Evolutionary conservation across 257 asterid genomes (phyloP).

Genomic region (Ajuga chamaepitys): DNA sequence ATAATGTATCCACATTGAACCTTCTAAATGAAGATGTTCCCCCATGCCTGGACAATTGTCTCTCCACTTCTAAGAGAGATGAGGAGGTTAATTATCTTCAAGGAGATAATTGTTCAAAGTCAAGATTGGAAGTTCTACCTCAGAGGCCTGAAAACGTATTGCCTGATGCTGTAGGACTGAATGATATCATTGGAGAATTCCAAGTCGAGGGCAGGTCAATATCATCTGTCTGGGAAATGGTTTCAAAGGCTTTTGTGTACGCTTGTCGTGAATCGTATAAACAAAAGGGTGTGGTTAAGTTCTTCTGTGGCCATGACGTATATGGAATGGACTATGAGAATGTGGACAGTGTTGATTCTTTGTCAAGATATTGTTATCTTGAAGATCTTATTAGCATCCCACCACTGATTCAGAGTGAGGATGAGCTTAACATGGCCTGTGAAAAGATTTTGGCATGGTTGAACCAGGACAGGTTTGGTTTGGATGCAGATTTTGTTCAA

Average conservation of each 20-base stretch:
- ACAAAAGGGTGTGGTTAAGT: constrained; percentile 51
- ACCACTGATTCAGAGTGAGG: constrained; percentile 35
- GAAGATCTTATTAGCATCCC: constrained; percentile 37
- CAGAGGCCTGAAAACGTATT: constrained; percentile 22
- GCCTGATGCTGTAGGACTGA: constrained; percentile 25
- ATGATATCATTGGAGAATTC: constrained; percentile 62
- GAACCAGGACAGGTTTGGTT: constrained; percentile 73
- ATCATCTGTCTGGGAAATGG: constrained; percentile 75
- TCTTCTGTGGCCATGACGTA: constrained; percentile 61
- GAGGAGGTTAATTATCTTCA: constrained; percentile 24
- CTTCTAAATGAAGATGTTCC: constrained; percentile 63
- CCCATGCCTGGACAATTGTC: constrained; percentile 46
- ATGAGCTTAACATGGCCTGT: constrained; percentile 42
- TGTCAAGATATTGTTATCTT: constrained; percentile 54
- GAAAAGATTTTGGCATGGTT: constrained; percentile 64
- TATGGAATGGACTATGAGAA: constrained; percentile 23
- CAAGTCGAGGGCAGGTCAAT: constrained; percentile 61
- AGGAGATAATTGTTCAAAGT: constrained; percentile 29
- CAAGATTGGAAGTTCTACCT: constrained; percentile 26
- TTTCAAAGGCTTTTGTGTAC: constrained; percentile 35
- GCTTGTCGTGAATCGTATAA: constrained; percentile 46
- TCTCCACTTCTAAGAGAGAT: constrained; percentile 28
- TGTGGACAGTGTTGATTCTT: constrained; percentile 30
- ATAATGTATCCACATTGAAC: constrained; percentile 51
- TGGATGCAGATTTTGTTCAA: constrained; percentile 75